A percentile compares a stretch with the other conserved stretches of the same genome.
These are phyloP conservation scores for Linum trigynum DNA, from an alignment of 345 rosid species.

Conservation along the genomic window DNA sequence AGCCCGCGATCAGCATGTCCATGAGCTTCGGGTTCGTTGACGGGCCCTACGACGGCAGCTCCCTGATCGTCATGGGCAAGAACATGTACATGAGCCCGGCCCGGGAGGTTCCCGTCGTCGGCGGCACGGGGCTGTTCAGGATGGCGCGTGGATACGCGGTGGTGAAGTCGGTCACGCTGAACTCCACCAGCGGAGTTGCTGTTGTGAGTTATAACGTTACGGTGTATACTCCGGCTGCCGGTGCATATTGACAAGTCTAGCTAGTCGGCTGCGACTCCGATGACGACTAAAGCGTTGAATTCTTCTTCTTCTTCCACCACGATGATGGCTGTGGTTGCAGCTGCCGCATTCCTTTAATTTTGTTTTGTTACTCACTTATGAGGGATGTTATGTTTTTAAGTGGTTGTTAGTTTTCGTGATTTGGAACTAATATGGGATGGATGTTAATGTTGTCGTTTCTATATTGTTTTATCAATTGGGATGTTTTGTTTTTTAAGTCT, in stretches of 20 bases:
- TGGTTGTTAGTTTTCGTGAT: no score
- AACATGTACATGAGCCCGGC: slow-evolving; percentile 10
- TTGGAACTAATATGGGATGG: no score
- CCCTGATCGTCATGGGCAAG: slow-evolving; percentile 16
- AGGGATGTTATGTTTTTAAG: no score
- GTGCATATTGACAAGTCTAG: background rate
- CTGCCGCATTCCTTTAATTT: no score
- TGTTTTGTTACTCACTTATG: no score
- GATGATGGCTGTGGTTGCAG: no score
- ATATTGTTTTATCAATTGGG: no score
- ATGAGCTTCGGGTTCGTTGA: slow-evolving; percentile 17
- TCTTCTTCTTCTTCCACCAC: no score
- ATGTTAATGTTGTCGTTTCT: no score
- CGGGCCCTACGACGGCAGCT: slow-evolving; percentile 16
- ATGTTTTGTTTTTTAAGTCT: no score
- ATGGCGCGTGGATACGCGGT: slow-evolving; percentile 11
- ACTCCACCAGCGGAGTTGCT: background rate
- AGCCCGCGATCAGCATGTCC: slow-evolving; percentile 13
- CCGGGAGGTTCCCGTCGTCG: slow-evolving; percentile 22
- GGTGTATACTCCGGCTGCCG: background rate
- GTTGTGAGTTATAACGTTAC: background rate
- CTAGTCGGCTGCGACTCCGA: no score
- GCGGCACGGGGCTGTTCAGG: slow-evolving; percentile 21
- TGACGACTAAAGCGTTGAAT: no score
- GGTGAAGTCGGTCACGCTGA: background rate